These are phyloP conservation scores for Viola pubescens DNA, from an alignment of 441 rosid species.

Conservation along the genomic window DNA sequence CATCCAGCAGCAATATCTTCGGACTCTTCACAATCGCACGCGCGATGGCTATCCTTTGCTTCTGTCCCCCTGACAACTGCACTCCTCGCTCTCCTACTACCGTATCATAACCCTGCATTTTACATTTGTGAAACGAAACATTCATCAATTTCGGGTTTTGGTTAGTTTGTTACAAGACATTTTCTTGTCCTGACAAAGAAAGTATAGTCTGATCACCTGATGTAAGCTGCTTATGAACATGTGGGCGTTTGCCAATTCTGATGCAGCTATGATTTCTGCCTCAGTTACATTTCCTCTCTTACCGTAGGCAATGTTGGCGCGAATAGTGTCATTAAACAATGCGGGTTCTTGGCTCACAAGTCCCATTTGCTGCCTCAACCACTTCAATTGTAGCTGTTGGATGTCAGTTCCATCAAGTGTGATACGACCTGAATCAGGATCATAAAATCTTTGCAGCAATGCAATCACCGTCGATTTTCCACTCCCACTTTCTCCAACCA, in stretches of 20 bases:
- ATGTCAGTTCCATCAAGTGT: constrained; percentile 66
- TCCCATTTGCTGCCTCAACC: constrained; percentile 79
- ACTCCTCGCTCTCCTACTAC: constrained; percentile 73
- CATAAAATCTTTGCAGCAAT: constrained; percentile 68
- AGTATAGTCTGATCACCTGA: constrained; percentile 31
- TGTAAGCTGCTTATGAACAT: constrained; percentile 60
- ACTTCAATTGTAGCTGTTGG: constrained; percentile 43
- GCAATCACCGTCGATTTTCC: constrained; percentile 74
- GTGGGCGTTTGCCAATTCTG: constrained; percentile 74
- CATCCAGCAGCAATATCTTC: constrained; percentile 50
- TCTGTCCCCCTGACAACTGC: constrained; percentile 73
- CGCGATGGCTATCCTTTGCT: constrained; percentile 69
- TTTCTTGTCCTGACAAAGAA: neutral
- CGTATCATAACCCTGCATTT: constrained; percentile 57
- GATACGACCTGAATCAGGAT: constrained; percentile 63
- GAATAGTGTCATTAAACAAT: constrained; percentile 67
- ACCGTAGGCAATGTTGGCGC: constrained; percentile 71
- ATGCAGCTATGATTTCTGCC: constrained; percentile 50
- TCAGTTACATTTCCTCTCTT: constrained; percentile 55
- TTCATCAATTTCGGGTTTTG: neutral
- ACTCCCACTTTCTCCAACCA: constrained; percentile 91
- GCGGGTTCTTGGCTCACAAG: constrained; percentile 75
- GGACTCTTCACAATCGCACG: constrained; percentile 65
- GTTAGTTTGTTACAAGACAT: neutral
- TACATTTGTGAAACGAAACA: neutral